Conservation (phyloP, 1,284 basidiomycete genomes). For the Sphaerobolus stellatus region DNA sequence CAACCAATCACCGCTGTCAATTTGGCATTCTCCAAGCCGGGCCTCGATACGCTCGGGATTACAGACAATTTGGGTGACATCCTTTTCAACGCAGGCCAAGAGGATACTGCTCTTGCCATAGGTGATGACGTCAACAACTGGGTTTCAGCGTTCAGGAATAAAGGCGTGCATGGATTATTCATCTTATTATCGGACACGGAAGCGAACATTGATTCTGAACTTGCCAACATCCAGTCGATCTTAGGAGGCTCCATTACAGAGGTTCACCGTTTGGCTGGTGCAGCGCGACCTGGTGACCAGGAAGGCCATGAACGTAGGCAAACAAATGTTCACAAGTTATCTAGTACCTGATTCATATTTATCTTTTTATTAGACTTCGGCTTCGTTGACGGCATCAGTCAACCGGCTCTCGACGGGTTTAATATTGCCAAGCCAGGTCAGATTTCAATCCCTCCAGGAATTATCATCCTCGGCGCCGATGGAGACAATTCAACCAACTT, state of each 20-base stretch:
- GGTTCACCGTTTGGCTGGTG: slow-evolving; percentile 29
- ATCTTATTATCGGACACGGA: slow-evolving; percentile 35
- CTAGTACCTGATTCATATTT: neutral
- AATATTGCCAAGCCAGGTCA: slow-evolving; percentile 14
- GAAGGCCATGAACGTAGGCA: slow-evolving; percentile 37
- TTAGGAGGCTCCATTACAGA: slow-evolving; percentile 31
- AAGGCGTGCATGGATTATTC: slow-evolving; percentile 37
- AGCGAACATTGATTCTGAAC: slow-evolving; percentile 18
- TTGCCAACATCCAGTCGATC: slow-evolving; percentile 25
- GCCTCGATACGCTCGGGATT: neutral
- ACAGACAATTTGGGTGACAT: neutral
- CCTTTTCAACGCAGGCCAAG: neutral
- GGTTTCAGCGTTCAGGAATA: slow-evolving; percentile 33
- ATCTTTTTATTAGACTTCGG: slow-evolving; percentile 5
- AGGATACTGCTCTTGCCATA: neutral
- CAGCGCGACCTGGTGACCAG: slow-evolving; percentile 33
- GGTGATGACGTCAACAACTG: slow-evolving; percentile 21
- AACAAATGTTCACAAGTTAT: neutral
- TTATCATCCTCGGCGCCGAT: slow-evolving; percentile 4
- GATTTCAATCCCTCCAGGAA: slow-evolving; percentile 13
- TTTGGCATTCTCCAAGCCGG: neutral
- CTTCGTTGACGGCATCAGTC: slow-evolving; percentile 18
- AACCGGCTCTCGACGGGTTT: slow-evolving; percentile 18
- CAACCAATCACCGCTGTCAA: neutral
- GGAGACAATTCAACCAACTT: neutral